A percentile compares a stretch with the other conserved stretches of the same genome.
These are phyloP conservation scores for Sphaerostilbella broomeana DNA, from an alignment of 2,329 filamentous ascomycete species.

Conservation along the genomic window DNA sequence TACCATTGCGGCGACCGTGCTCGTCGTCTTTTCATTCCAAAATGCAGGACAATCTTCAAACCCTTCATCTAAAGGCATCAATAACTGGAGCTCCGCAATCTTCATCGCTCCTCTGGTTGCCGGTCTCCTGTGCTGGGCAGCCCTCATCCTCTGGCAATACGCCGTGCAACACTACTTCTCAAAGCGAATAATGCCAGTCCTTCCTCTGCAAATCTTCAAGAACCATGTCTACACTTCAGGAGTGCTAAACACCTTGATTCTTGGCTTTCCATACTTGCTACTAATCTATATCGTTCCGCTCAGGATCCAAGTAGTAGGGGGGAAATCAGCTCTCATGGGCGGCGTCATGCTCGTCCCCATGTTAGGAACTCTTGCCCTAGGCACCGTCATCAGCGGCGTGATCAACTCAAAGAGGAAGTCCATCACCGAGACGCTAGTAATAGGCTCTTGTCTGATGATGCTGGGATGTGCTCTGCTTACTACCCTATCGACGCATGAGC, in stretches of 20 bases:
- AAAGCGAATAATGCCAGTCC: slow-evolving; percentile 28
- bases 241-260: slow-evolving; percentile 38
- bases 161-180: not conserved
- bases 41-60: not conserved
- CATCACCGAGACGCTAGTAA: slow-evolving; percentile 37
- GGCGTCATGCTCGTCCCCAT: slow-evolving; percentile 49
- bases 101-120: slow-evolving; percentile 9
- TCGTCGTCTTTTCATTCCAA: not conserved
- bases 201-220: slow-evolving; percentile 43
- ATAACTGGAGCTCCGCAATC: slow-evolving; percentile 21
- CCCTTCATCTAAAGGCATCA: not conserved
- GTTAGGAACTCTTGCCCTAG: slow-evolving; percentile 41
- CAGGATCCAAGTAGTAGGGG: slow-evolving; percentile 44
- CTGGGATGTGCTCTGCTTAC: slow-evolving; percentile 43
- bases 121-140: slow-evolving; percentile 11
- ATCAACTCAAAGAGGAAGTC: slow-evolving; percentile 37
- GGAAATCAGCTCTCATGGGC: slow-evolving; percentile 37
- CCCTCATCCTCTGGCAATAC: slow-evolving; percentile 7
- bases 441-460: slow-evolving; percentile 36
- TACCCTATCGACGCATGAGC: slow-evolving; percentile 24
- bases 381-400: slow-evolving; percentile 36
- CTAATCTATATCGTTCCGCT: slow-evolving; percentile 44
- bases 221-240: slow-evolving; percentile 40
- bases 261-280: slow-evolving; percentile 45
- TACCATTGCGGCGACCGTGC: not conserved